Evolutionary conservation across 1,139 yeast genomes (phyloP).

Genomic region (Blastobotrys malaysiensis): DNA sequence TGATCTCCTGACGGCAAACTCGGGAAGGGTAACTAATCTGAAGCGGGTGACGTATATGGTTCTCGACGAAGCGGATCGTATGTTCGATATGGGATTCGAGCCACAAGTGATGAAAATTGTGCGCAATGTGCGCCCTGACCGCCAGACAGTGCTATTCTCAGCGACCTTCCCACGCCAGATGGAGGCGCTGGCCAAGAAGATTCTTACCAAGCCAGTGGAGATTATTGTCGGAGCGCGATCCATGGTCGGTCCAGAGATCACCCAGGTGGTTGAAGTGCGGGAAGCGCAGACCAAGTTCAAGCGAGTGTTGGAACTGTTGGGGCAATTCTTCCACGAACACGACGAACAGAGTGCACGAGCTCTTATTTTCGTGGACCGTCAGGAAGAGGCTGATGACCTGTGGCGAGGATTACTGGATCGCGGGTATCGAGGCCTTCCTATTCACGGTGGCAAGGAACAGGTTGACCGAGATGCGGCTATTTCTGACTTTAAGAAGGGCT

Average conservation of each 20-base stretch:
- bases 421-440: conserved; percentile 56
- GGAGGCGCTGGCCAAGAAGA: conserved; percentile 65
- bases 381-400: conserved; percentile 70
- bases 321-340: conserved; percentile 34
- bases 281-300: conserved; percentile 47
- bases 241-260: conserved; percentile 76
- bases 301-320: conserved; percentile 50
- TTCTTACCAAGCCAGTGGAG: conserved; percentile 60
- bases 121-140: conserved; percentile 73
- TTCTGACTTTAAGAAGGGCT: conserved; percentile 62
- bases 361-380: conserved; percentile 82
- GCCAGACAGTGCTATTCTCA: conserved; percentile 88
- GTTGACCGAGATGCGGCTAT: conserved; percentile 75
- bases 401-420: conserved; percentile 50
- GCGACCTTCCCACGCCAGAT: conserved; percentile 86
- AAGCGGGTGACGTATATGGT: conserved; percentile 73
- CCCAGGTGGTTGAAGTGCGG: conserved; percentile 63
- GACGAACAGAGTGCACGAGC: conserved; percentile 48
- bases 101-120: conserved; percentile 88
- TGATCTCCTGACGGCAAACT: conserved; percentile 78
- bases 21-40: conserved; percentile 70
- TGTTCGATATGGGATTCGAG: conserved; percentile 97
- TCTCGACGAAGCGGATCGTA: conserved; percentile 93
- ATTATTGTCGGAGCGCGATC: conserved; percentile 80
- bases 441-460: conserved; percentile 94